Conservation (phyloP, 176 grass and related monocot species). For the Eremochloa ophiuroides region DNA sequence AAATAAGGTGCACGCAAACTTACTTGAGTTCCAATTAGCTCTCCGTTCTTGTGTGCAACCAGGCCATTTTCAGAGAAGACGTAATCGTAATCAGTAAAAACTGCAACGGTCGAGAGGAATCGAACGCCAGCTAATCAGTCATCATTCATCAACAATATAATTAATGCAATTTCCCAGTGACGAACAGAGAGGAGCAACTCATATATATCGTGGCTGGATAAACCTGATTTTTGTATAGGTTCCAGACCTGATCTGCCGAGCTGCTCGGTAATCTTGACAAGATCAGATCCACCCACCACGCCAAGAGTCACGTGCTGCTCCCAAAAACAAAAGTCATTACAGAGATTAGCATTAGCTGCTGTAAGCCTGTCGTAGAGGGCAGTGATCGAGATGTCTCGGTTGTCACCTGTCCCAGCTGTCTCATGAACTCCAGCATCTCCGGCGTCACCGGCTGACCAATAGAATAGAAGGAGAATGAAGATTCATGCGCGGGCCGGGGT, state of each 20-base stretch:
- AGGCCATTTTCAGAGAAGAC: too few species aligned
- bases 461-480: not conserved
- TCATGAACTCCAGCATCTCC: constrained; percentile 85
- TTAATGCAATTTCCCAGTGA: not conserved
- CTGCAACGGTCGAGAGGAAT: constrained; percentile 34
- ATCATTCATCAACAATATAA: too few species aligned
- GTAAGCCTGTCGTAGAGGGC: not conserved
- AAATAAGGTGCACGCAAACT: not conserved
- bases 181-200: not conserved
- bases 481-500: not conserved
- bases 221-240: not conserved
- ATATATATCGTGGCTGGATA: too few species aligned
- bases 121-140: not conserved
- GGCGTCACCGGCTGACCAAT: constrained; percentile 54
- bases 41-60: constrained; percentile 78
- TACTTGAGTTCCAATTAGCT: constrained; percentile 83
- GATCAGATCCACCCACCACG: constrained; percentile 92
- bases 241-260: constrained; percentile 67
- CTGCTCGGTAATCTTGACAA: constrained; percentile 93
- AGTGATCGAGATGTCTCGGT: not conserved
- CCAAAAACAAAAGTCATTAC: not conserved
- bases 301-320: constrained; percentile 73
- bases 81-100: constrained; percentile 76
- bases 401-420: constrained; percentile 67
- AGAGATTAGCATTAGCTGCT: not conserved